Evolutionary conservation across 352 stramenopile species (phyloP).

Genomic region (Phytopythium delawarense): DNA sequence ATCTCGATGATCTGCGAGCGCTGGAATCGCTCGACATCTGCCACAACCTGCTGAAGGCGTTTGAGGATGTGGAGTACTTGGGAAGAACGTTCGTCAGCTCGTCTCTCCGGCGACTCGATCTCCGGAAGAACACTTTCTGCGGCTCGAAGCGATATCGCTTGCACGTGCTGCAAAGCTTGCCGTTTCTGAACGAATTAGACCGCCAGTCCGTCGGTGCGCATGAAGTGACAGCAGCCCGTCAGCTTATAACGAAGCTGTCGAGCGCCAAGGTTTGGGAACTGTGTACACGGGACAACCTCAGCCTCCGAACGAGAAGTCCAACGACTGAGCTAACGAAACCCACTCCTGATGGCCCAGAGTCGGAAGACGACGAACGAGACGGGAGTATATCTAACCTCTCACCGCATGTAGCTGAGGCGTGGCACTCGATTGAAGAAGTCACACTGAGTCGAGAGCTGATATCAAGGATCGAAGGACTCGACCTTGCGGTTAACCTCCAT

Average conservation of each 20-base stretch:
- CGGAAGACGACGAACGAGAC: constrained; percentile 15
- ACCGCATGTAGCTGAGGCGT: constrained; percentile 15
- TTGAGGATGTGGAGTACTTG: constrained; percentile 51
- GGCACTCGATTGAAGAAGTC: constrained; percentile 62
- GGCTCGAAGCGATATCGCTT: constrained; percentile 63
- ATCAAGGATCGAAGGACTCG: constrained; percentile 45
- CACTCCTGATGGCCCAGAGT: neutral
- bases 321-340: neutral
- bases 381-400: neutral
- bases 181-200: constrained; percentile 41
- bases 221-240: constrained; percentile 29
- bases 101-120: constrained; percentile 36
- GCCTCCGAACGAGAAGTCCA: neutral
- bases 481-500: constrained; percentile 48
- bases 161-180: constrained; percentile 49
- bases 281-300: neutral
- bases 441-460: constrained; percentile 60
- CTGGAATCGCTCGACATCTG: constrained; percentile 52
- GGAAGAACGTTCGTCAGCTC: constrained; percentile 13
- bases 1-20: constrained; percentile 30
- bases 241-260: constrained; percentile 46
- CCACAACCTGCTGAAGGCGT: constrained; percentile 57
- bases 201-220: constrained; percentile 38
- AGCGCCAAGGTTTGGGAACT: constrained; percentile 37
- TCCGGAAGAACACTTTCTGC: constrained; percentile 71